phyloP scores from a whole-genome alignment of 345 rosid species.

The Linum trigynum region DNA sequence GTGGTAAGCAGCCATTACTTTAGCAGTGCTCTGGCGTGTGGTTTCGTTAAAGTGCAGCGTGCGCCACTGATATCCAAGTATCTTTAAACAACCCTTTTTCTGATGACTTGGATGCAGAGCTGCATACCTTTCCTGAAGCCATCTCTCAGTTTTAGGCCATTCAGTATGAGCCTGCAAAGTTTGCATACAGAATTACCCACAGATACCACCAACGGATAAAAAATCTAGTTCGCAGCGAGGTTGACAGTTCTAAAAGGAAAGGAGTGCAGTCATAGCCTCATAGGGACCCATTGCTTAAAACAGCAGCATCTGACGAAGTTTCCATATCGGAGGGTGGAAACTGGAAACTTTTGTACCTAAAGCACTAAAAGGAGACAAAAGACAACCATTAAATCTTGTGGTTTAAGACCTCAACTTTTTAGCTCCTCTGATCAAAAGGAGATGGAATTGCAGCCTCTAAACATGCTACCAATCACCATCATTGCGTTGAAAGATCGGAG shows the following conservation, averaged over 20 bases:
- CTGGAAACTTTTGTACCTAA: background rate
- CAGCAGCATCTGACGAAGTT: background rate
- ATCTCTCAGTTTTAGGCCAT: slow-evolving; percentile 68
- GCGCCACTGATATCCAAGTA: slow-evolving; percentile 88
- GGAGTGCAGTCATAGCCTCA: background rate
- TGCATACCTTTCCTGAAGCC: slow-evolving; percentile 58
- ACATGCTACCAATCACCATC: background rate
- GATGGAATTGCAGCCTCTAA: background rate
- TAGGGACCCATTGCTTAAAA: too few species aligned
- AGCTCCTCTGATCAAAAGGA: background rate
- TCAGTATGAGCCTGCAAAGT: slow-evolving; percentile 38
- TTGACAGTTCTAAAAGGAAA: background rate
- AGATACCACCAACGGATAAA: background rate
- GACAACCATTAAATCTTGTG: background rate
- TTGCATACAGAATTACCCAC: background rate
- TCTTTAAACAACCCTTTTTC: slow-evolving; percentile 29
- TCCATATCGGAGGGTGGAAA: background rate
- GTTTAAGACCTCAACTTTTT: background rate
- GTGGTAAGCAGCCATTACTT: slow-evolving; percentile 66
- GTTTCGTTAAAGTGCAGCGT: slow-evolving; percentile 66
- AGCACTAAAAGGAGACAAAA: background rate
- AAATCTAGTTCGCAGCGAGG: background rate
- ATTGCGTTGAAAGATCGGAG: background rate
- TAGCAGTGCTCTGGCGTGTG: slow-evolving; percentile 81
- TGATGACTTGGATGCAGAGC: slow-evolving; percentile 29